Evolutionary conservation across 2,329 filamentous ascomycete species (phyloP), one percentile per base, ranked within the genome.

Genomic region (Lecanosticta acicola): DNA sequence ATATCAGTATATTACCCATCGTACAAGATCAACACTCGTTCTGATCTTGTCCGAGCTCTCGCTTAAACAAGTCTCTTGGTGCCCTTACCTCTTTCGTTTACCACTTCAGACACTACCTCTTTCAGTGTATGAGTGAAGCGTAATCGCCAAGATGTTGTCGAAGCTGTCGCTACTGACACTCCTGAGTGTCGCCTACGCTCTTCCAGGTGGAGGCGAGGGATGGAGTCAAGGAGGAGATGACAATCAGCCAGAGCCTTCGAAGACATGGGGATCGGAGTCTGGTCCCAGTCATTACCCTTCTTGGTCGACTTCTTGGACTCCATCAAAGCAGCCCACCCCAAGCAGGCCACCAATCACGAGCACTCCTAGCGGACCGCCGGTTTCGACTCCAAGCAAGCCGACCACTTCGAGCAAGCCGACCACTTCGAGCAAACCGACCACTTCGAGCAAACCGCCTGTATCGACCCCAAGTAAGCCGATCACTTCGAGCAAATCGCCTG

Each of bases 121-220:
- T 38, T 47, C 37, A 16, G 26, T 21, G 18, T 17, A 35, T 26
- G 29, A 21, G 36, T 39, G 20, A 17, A 32, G n/a, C 17, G 14
- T n/a, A 24, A 37, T 20, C 18, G 24, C 24, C 10, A 47, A 43
- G 45, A 50, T 50, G 47, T 39, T 46, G 18, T 50, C 39, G 32
- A 46, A 46, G 43, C 39, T 50, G 39, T 39, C 47, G 29, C 34
- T 46, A 29, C 16, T 50, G 19, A 39, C 47, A 20, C 39, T 50
- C 29, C 29, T 50, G 18, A 42, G 47, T 29, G 43, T 36, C 9
- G 43, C 47, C 13, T 42, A 43, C 18, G 47, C 47, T 40, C 38
- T 43, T 20, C 43, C 47, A 34, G 43, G 35, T 8, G 24, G 24
- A 29, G 7, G 11, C 7, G 24, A 29, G 5, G 24, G 11, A n/a